These are phyloP conservation scores for Panicum hallii DNA, from an alignment of 202 grass and related monocot species.

Conservation along the genomic window DNA sequence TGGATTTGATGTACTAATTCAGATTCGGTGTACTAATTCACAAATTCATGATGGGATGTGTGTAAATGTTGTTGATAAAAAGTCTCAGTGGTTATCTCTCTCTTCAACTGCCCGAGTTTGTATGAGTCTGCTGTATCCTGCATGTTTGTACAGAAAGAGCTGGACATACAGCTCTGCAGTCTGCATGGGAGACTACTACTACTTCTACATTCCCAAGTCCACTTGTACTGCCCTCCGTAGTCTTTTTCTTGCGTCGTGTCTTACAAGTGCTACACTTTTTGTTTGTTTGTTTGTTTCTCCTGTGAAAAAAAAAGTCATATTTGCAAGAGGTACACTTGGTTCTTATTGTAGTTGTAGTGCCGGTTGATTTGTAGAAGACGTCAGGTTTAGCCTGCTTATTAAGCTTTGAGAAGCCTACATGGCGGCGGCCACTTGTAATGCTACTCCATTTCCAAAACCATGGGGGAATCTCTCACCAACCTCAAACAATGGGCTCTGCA, in stretches of 20 bases:
- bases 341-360: neutral
- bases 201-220: neutral
- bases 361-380: neutral
- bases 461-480: neutral
- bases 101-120: neutral
- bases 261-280: neutral
- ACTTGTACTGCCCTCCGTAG: neutral
- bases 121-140: neutral
- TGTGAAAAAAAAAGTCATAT: neutral
- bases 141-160: neutral
- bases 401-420: neutral
- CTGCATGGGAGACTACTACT: neutral
- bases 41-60: neutral
- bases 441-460: neutral
- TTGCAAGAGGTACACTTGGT: neutral
- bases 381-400: neutral
- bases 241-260: neutral
- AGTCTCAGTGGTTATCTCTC: neutral
- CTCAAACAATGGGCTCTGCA: neutral
- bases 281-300: neutral
- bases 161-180: neutral
- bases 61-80: constrained; percentile 26
- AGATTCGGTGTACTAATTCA: neutral
- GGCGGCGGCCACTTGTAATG: neutral
- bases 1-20: constrained; percentile 26